A percentile compares a stretch with the other conserved stretches of the same genome.
phyloP scores from a whole-genome alignment of 176 grass and related monocot genomes.

The Oropetium thomaeum region DNA sequence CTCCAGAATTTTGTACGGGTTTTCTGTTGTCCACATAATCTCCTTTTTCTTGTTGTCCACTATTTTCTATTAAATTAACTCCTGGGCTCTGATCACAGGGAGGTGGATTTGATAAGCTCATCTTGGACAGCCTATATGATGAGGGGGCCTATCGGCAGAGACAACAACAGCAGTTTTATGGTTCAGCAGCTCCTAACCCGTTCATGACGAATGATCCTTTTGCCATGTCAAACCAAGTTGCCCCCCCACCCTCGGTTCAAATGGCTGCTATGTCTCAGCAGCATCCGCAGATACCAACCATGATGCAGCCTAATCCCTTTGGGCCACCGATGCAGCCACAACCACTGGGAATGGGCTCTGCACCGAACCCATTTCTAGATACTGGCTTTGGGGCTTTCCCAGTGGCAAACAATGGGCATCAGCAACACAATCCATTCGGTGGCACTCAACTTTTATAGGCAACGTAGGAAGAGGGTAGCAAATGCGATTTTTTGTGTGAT shows the following conservation, averaged over 20 bases:
- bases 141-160: slow-evolving; percentile 64
- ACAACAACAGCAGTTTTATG: slow-evolving; percentile 71
- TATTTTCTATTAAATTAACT: slow-evolving; percentile 2
- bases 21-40: neutral
- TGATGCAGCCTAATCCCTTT: slow-evolving; percentile 62
- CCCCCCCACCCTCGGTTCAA: slow-evolving; percentile 76
- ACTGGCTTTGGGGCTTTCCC: slow-evolving; percentile 63
- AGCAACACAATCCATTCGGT: slow-evolving; percentile 67
- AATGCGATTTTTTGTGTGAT: slow-evolving; percentile 68
- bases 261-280: slow-evolving; percentile 82
- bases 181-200: slow-evolving; percentile 65
- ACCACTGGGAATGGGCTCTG: slow-evolving; percentile 29
- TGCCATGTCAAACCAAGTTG: slow-evolving; percentile 64
- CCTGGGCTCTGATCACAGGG: slow-evolving; percentile 33
- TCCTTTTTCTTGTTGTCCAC: neutral
- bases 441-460: slow-evolving; percentile 50
- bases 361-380: slow-evolving; percentile 66
- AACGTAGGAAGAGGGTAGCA: slow-evolving; percentile 31
- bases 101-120: slow-evolving; percentile 67
- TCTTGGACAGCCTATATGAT: slow-evolving; percentile 64
- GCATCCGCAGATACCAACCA: slow-evolving; percentile 62
- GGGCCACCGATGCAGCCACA: slow-evolving; percentile 50
- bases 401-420: slow-evolving; percentile 41
- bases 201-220: slow-evolving; percentile 85
- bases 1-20: neutral